Conservation (phyloP, 1,284 basidiomycete genomes). For the Puccinia hordei region DNA sequence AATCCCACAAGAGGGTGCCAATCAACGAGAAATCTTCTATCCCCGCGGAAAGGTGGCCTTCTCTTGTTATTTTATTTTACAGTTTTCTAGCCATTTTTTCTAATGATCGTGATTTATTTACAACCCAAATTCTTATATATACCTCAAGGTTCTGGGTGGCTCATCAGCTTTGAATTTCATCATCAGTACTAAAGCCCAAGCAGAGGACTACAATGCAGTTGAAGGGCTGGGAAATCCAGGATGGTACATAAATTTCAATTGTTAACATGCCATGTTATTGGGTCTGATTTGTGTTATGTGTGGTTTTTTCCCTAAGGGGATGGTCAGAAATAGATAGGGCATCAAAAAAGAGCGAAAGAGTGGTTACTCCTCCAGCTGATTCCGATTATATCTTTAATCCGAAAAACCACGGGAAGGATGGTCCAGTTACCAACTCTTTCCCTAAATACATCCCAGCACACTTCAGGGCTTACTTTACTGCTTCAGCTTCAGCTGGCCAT, state of each 20-base stretch:
- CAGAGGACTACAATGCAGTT: slow-evolving; percentile 33
- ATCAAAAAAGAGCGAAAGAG: slow-evolving; percentile 37
- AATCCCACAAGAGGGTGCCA: slow-evolving; percentile 20
- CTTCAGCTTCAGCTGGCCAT: neutral
- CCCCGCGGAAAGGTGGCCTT: slow-evolving; percentile 34
- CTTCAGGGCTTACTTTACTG: slow-evolving; percentile 22
- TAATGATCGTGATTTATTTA: neutral
- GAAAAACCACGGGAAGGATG: neutral
- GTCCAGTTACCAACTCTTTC: slow-evolving; percentile 13
- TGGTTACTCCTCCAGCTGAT: neutral
- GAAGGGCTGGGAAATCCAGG: slow-evolving; percentile 43
- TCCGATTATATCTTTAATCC: slow-evolving; percentile 7
- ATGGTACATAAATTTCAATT: slow-evolving; percentile 16
- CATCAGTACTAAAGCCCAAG: slow-evolving; percentile 33
- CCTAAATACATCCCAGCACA: slow-evolving; percentile 40
- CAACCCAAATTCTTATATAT: too few species aligned
- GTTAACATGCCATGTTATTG: neutral
- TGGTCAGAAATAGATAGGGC: slow-evolving; percentile 40
- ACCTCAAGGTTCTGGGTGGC: slow-evolving; percentile 29
- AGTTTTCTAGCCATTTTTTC: neutral
- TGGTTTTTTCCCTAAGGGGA: neutral
- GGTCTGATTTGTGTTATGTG: neutral
- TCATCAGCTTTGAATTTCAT: slow-evolving; percentile 47
- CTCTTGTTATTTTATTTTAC: too few species aligned
- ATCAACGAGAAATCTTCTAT: slow-evolving; percentile 10